A percentile compares a stretch with the other conserved stretches of the same genome.
Conservation (phyloP, 129 eudicot genomes). For the Smallanthus sonchifolius region DNA sequence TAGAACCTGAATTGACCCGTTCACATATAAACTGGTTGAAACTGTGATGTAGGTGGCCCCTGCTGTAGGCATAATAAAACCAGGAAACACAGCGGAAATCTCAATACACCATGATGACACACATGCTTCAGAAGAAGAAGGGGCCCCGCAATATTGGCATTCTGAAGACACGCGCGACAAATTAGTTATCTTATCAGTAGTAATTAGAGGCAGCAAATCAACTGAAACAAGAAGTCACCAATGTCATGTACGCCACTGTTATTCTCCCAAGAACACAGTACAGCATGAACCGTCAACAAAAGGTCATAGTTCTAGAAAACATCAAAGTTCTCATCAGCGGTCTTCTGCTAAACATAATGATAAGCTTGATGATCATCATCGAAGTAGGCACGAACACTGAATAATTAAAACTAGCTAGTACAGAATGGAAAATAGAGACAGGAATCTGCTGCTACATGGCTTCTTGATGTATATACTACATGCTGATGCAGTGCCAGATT, state of each 20-base stretch:
- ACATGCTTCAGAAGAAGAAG: slow-evolving; percentile 55
- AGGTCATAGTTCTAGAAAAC: slow-evolving; percentile 33
- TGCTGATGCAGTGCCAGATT: slow-evolving; percentile 14
- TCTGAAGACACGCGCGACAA: slow-evolving; percentile 77
- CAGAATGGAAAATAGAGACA: slow-evolving; percentile 10
- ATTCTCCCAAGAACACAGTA: slow-evolving; percentile 38
- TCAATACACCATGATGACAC: slow-evolving; percentile 60
- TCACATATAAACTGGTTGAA: not conserved
- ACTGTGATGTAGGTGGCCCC: slow-evolving; percentile 58
- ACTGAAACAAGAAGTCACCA: slow-evolving; percentile 58
- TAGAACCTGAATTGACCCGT: not conserved
- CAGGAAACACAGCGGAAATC: slow-evolving; percentile 62
- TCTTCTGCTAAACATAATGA: slow-evolving; percentile 34
- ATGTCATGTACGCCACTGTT: slow-evolving; percentile 51
- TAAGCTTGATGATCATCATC: slow-evolving; percentile 38
- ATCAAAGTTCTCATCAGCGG: slow-evolving; percentile 44
- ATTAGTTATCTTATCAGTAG: slow-evolving; percentile 60
- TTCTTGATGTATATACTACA: slow-evolving; percentile 31
- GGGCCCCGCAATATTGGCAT: slow-evolving; percentile 76
- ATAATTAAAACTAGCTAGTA: slow-evolving; percentile 18
- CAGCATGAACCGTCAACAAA: slow-evolving; percentile 46
- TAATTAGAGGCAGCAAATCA: slow-evolving; percentile 54
- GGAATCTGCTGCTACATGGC: slow-evolving; percentile 15
- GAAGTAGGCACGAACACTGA: slow-evolving; percentile 37
- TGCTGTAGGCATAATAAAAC: slow-evolving; percentile 66